Base-by-base conservation (phyloP, 2,329 filamentous ascomycete species). In the Biscogniauxia sp. region DNA sequence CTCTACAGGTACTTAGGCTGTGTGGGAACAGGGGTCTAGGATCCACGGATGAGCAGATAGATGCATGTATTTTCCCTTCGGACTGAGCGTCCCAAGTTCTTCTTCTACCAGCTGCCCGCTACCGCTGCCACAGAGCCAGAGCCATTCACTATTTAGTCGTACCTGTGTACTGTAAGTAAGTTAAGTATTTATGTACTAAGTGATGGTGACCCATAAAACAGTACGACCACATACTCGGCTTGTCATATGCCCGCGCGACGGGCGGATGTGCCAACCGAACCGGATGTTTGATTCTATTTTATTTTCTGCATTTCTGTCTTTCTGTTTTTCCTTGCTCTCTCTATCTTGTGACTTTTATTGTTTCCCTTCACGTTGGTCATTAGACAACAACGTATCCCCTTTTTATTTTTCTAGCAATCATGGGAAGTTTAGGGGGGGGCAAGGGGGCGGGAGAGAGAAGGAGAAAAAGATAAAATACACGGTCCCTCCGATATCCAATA, bases 31-130 rank as follows among this genome's bases (percentile, higher is more conserved):
- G 62, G 65, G 66, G 63, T 65, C 64, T 49, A 37, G 50, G 58
- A 60, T 66, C 66, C 65, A 54, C 66, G 66, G 64, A 64, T 66
- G 64, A 56, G 61, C 62, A 66, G 65, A 23, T 32, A 51, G 20
- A 61, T 66, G 58, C 66, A 66, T 68, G 65, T 64, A 65, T 67
- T 67, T 68, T 63, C 59, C 65, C 63, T 67, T 66, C 59, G 62
- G 57, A 59, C 59, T 58, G 57, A 62, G 54, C 58, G 58, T 53
- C 62, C 57, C 53, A 37, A 62, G 65, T 45, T 32, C 37, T 9
- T n/a, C 37, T 45, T 37, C 62, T 4, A 51, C 32, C 50, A 58
- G 37, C 26, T 59, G 57, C 51, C 50, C 54, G 51, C 53, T 19
- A 52, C 45, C 55, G 53, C 55, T 56, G 49, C 19, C 13, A 51